These are phyloP conservation scores for Metarhizium sp. DNA, from an alignment of 2,329 filamentous ascomycete species.

Conservation along the genomic window DNA sequence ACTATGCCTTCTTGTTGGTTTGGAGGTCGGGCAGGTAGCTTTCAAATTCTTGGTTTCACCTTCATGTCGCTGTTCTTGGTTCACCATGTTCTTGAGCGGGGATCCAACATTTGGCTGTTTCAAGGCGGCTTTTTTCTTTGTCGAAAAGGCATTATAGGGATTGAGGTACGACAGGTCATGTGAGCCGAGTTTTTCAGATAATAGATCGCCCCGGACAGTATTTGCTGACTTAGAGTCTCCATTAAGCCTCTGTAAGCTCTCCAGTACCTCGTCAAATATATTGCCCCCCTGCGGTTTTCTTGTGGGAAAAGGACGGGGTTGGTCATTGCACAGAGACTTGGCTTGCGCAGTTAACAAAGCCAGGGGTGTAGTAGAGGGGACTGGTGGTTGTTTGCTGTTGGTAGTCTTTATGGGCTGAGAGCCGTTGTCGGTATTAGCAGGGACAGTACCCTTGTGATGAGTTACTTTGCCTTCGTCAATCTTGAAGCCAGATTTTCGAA, in stretches of 20 bases:
- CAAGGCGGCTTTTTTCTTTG: constrained; percentile 4
- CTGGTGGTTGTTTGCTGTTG: not conserved
- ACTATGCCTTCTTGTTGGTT: not conserved
- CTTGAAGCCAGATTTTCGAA: constrained; percentile 21
- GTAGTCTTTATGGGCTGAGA: not conserved
- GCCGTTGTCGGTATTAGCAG: constrained; percentile 1
- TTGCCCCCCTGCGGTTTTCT: not conserved
- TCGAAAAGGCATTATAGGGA: constrained; percentile 14
- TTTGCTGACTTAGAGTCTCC: not conserved
- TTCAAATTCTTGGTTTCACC: not conserved
- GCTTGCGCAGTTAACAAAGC: not conserved
- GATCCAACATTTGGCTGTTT: constrained; percentile 19
- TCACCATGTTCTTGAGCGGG: constrained; percentile 14
- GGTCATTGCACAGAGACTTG: constrained; percentile 8
- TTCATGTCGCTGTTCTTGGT: not conserved
- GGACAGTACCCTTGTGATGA: not conserved
- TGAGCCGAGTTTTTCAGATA: not conserved
- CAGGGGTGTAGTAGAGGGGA: constrained; percentile 18
- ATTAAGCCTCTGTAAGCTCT: not conserved
- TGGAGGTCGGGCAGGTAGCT: not conserved
- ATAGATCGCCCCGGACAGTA: not conserved
- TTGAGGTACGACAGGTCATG: constrained; percentile 11
- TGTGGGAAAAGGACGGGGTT: not conserved
- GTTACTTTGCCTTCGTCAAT: constrained; percentile 11
- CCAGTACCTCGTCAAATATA: constrained; percentile 7